phyloP scores from a whole-genome alignment of 2,329 filamentous ascomycete genomes.

The Sporothrix luriei region DNA sequence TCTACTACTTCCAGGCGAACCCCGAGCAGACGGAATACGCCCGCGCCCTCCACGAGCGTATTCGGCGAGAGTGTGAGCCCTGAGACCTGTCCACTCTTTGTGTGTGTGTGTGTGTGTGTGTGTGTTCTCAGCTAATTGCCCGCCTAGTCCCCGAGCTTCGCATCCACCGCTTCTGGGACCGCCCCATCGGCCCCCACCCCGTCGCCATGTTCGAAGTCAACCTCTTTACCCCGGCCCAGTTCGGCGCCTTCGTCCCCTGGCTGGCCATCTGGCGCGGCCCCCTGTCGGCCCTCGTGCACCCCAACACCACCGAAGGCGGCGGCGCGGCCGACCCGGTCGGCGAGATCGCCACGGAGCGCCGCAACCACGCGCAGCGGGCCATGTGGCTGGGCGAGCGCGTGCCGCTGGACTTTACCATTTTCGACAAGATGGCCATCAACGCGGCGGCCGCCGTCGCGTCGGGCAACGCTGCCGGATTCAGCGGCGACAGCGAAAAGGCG shows the following conservation, averaged over 20 bases:
- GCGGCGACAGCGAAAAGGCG: conserved; percentile 5
- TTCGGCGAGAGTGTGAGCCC: conserved; percentile 73
- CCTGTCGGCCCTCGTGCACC: conserved; percentile 77
- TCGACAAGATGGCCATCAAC: conserved; percentile 45
- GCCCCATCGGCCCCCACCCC: conserved; percentile 78
- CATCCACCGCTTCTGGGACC: conserved; percentile 76
- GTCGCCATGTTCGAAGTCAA: conserved; percentile 93
- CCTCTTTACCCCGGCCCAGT: conserved; percentile 80
- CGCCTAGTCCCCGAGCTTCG: conserved; percentile 77
- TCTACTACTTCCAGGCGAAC: conserved; percentile 75
- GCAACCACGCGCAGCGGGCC: conserved; percentile 68
- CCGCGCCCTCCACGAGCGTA: conserved; percentile 72
- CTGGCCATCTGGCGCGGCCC: conserved; percentile 79
- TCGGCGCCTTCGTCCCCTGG: conserved; percentile 87
- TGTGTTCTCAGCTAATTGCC: background rate
- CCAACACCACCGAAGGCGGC: conserved; percentile 66
- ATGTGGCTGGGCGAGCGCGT: conserved; percentile 73
- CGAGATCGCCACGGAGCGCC: conserved; percentile 43
- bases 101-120: background rate
- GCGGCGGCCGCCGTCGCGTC: conserved; percentile 16
- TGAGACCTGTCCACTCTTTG: background rate
- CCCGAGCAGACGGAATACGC: conserved; percentile 67
- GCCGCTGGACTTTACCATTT: conserved; percentile 59
- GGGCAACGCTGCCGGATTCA: background rate
- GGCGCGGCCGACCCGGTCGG: conserved; percentile 36